Base-by-base conservation (phyloP, 331 rosid species). In the Phaseolus coccineus region DNA sequence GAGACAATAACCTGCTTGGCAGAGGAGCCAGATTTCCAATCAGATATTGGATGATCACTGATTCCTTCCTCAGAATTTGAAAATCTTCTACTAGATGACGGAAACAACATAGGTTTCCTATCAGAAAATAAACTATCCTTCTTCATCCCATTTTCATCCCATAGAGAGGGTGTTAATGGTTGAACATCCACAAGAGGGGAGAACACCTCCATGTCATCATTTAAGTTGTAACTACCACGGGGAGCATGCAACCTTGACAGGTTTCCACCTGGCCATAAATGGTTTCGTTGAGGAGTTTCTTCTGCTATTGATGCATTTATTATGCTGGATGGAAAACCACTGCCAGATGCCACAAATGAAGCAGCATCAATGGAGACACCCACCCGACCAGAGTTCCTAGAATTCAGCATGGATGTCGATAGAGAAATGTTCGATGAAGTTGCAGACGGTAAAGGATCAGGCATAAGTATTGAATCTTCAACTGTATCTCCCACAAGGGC, bases 141-240 rank as follows among this genome's bases (percentile, higher is more conserved):
- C 90, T 91, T 96, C 58, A 65, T 61, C 81, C 92, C 94, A 72
- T 77, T 87, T 51, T 90, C 98, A 85, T 96, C 97, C 99, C 98
- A 91, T 25, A 91, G 88, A 30, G 98, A 74, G 58, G 97, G 96
- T 46, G 97, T 90, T 82, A 96, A 88, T 56, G 98, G 99, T 61
- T 90, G 94, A 84, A 96, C 98, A 88, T 96, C 99, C 86, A 96
- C 99, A 48, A 96, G 85, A 61, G 99, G 99, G 84, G 99, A 96
- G 85, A 96, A 96, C 42, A 96, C 97, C 80, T 93, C 99, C 98
- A 96, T 93, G 79, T 96, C 99, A 88, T 96, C 99, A 88, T 93
- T 93, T 73, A 91, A 89, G 90, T 91, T 90, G 81, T 88, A 91
- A 83, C 86, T 89, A 67, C 88, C 65, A 74, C 87, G 96, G 61